phyloP scores from a whole-genome alignment of 768 basidiomycete genomes.

The Tylopilus balloui region DNA sequence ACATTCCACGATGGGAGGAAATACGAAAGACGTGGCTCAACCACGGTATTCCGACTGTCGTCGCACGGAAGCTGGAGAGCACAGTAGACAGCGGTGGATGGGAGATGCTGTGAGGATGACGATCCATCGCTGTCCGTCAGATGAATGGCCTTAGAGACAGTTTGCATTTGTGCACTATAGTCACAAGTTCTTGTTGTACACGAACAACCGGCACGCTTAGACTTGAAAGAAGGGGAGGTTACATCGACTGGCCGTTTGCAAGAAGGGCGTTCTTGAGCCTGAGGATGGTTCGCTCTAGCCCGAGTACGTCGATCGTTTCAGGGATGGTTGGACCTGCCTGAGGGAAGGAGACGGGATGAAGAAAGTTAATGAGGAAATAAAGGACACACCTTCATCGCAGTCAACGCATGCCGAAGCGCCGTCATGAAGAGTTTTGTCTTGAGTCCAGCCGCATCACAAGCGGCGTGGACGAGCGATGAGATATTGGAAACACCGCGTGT shows the following conservation, averaged over 20 bases:
- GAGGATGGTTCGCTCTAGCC: conserved; percentile 22
- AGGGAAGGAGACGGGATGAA: background rate
- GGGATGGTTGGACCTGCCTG: conserved; percentile 43
- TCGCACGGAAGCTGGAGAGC: conserved; percentile 85
- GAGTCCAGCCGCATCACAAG: conserved; percentile 37
- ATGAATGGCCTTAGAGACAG: too few relatives aligned
- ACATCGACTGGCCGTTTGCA: background rate
- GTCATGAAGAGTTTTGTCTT: conserved; percentile 61
- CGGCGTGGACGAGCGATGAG: conserved; percentile 39
- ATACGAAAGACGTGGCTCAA: conserved; percentile 86
- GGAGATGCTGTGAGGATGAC: conserved; percentile 60
- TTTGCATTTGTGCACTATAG: background rate
- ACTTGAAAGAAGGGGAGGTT: background rate
- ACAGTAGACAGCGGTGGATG: conserved; percentile 90
- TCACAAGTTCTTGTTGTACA: background rate
- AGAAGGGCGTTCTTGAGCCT: conserved; percentile 19
- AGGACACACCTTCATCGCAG: conserved; percentile 66
- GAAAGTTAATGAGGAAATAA: background rate
- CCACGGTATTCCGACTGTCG: conserved; percentile 84
- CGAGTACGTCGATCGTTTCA: conserved; percentile 37
- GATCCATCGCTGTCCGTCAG: background rate
- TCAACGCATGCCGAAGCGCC: conserved; percentile 70
- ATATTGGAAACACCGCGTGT: conserved; percentile 22
- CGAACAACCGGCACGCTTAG: background rate
- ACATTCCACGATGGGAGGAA: conserved; percentile 85